Base-by-base conservation (phyloP, 129 eudicot genomes). In the Flaveria robusta region DNA sequence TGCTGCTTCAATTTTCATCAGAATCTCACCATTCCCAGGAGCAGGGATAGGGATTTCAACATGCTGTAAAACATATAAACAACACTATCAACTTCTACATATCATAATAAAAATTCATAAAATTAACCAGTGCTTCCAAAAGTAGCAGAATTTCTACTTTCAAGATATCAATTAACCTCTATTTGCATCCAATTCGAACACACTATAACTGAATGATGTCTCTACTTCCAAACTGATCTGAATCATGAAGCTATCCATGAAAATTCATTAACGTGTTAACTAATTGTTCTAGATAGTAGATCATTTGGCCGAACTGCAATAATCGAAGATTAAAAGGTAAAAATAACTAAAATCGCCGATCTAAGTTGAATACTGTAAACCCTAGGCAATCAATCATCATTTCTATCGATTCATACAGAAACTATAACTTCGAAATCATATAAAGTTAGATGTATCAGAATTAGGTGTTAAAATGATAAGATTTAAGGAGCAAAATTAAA, bases 1-100 rank as follows among this genome's bases (percentile, higher is more conserved):
- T 20, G 86, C 77, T 20, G 91, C 89, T 78, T 84, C 91, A 7
- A 90, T 10, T 79, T 88, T 86, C 16, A 88, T 34, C 70, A 84
- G 46, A 62, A 88, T 55, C 76, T 86, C 91, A 66, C 79, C 86
- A 39, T 82, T 84, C 14, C 70, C 74, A 20, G 90, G 90, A 74
- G 81, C 23, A 63, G 97, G 97, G 65, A 88, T 73, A 18, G 87
- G 90, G 82, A 79, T 70, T 77, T 88, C 92, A 55, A 83, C 92
- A 77, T 83, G 95, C 97, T 91, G 85, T 72, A 79, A 2, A 70
- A 68, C 26, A 29, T 68, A 66, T 10, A 20, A 66, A n/a, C 39
- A 37, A 63, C 16, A 66, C 15, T 65, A 34, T 37, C 5, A 3
- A 65, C 49, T 37, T 20, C 39, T n/a, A 68, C 24, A 62, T 46